Conservation (phyloP, 352 stramenopile genomes). For the Pythium monospermum region DNA sequence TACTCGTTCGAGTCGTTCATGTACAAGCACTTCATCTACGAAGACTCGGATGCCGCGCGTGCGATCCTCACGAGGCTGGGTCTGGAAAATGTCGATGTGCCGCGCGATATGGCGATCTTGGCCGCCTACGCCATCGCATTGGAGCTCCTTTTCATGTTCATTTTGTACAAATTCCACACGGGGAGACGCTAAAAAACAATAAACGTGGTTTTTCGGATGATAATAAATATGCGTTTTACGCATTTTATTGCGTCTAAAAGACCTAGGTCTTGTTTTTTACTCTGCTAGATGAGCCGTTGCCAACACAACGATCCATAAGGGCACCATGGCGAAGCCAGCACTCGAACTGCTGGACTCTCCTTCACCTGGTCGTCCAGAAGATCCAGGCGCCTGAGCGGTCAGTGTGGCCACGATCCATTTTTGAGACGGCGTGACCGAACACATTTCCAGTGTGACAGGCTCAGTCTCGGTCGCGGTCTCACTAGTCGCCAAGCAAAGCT, state of each 20-base stretch:
- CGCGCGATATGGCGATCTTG: slow-evolving; percentile 27
- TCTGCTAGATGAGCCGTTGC: too few species aligned
- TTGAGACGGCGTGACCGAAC: slow-evolving; percentile 1
- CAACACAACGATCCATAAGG: too few species aligned
- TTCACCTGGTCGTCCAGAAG: not conserved
- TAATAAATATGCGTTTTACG: slow-evolving; percentile 1
- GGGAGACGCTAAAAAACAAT: slow-evolving; percentile 35
- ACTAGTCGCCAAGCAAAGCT: not conserved
- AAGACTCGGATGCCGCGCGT: not conserved
- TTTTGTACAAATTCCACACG: slow-evolving; percentile 60
- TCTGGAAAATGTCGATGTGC: slow-evolving; percentile 25
- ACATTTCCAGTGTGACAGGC: not conserved
- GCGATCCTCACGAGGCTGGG: slow-evolving; percentile 23
- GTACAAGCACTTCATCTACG: slow-evolving; percentile 36
- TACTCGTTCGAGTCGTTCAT: slow-evolving; percentile 54
- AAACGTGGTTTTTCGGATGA: not conserved
- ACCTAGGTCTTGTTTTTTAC: too few species aligned
- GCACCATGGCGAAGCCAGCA: too few species aligned
- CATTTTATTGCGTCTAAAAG: too few species aligned
- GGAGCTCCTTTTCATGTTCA: slow-evolving; percentile 34
- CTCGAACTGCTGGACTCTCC: not conserved
- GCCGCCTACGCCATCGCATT: slow-evolving; percentile 20
- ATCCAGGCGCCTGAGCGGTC: not conserved
- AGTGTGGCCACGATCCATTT: slow-evolving; percentile 8
- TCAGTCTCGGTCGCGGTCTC: not conserved